phyloP scores from a whole-genome alignment of 1,284 basidiomycete species.

The Ceratobasidium sp. region DNA sequence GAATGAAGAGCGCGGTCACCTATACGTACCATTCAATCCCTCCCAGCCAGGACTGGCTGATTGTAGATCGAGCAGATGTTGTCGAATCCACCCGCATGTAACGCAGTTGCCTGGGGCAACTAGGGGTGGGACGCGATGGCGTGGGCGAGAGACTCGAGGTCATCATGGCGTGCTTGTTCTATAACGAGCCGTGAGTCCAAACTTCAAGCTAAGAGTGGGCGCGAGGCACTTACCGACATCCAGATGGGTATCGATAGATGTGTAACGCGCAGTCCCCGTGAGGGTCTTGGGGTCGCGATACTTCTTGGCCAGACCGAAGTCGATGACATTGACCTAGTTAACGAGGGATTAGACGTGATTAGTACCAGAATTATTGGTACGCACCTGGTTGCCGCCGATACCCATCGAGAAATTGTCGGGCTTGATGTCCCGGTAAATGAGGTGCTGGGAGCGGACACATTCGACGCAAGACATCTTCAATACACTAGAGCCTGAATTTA shows the following conservation, averaged over 20 bases:
- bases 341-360: not conserved
- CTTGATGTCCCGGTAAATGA: conserved; percentile 99
- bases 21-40: not conserved
- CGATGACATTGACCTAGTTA: conserved; percentile 90
- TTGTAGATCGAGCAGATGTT: conserved; percentile 99
- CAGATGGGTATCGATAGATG: conserved; percentile 98
- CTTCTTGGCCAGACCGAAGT: conserved; percentile 99
- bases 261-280: conserved; percentile 98
- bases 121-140: conserved; percentile 59
- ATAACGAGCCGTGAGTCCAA: not conserved
- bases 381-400: conserved; percentile 93
- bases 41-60: conserved; percentile 60
- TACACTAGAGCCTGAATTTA: not conserved
- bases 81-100: conserved; percentile 97
- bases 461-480: conserved; percentile 95
- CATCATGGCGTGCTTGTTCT: conserved; percentile 95
- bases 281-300: conserved; percentile 99
- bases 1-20: not conserved
- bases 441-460: conserved; percentile 99
- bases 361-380: not conserved
- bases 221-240: conserved; percentile 73
- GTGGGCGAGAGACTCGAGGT: conserved; percentile 95
- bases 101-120: conserved; percentile 90
- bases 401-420: conserved; percentile 99
- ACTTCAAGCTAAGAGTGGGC: not conserved